These are phyloP conservation scores for Wickerhamiella kurtzmanii DNA, from an alignment of 805 yeast genomes.

Conservation along the genomic window DNA sequence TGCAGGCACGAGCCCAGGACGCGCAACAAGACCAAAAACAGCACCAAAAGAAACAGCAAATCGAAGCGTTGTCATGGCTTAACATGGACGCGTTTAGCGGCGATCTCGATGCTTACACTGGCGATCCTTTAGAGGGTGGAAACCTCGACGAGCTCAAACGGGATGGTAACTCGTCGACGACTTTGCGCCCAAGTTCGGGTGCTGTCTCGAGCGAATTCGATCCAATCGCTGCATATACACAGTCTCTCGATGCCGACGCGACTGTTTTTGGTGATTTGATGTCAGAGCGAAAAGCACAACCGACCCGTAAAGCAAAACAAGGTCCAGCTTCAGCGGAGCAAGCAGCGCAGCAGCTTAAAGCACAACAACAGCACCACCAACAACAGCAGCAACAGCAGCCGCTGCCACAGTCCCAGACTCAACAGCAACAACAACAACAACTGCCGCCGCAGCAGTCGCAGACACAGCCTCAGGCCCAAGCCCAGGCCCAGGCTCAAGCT, in stretches of 20 bases:
- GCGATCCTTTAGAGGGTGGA: neutral
- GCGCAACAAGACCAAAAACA: conserved; percentile 3
- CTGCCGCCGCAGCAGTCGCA: no score
- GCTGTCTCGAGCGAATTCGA: neutral
- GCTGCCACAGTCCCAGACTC: no score
- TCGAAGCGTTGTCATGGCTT: conserved; percentile 14
- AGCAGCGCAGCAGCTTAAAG: neutral
- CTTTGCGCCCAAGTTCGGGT: neutral
- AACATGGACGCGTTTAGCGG: conserved; percentile 14
- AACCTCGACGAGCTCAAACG: neutral
- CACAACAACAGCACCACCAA: no score
- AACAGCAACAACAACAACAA: no score
- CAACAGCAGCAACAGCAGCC: no score
- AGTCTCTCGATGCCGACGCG: neutral
- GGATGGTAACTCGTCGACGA: neutral
- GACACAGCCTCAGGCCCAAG: neutral
- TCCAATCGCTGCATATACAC: conserved; percentile 1
- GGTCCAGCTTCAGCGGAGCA: neutral
- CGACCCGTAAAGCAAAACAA: neutral
- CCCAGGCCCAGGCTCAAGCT: neutral
- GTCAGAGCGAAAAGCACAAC: neutral
- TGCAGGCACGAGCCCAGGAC: conserved; percentile 3
- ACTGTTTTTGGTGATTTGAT: neutral
- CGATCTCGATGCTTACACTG: conserved; percentile 6
- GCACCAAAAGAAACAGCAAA: conserved; percentile 2